Conservation (phyloP, 2,329 filamentous ascomycete genomes). For the Colletotrichum sp. region DNA sequence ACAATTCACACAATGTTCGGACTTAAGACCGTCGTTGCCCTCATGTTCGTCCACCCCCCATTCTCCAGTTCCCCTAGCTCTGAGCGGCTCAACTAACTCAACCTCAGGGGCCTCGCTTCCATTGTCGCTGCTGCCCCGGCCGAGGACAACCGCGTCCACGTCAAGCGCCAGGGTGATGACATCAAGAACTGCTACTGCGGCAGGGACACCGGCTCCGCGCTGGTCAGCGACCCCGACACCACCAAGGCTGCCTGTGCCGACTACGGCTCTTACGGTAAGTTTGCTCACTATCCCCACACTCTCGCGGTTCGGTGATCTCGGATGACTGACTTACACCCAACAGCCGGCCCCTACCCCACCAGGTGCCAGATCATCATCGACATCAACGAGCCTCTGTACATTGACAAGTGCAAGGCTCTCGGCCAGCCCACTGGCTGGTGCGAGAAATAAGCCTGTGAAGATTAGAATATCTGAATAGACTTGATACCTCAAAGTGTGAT, state of each 20-base stretch:
- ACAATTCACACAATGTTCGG: not conserved
- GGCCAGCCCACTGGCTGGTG: not conserved
- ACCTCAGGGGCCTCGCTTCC: not conserved
- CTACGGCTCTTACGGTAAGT: not conserved
- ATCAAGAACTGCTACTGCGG: constrained; percentile 1
- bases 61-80: accelerated
- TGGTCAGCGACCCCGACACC: not conserved
- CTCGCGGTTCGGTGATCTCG: not conserved
- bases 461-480: not conserved
- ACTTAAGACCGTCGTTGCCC: not conserved
- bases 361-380: not conserved
- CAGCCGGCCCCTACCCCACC: not conserved
- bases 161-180: not conserved
- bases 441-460: not conserved
- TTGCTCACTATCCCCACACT: not conserved
- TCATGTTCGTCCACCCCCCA: not conserved
- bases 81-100: not conserved
- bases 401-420: not conserved
- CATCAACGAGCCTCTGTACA: not conserved
- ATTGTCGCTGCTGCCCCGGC: not conserved
- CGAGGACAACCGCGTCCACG: not conserved
- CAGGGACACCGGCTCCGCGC: not conserved
- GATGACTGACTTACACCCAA: not conserved
- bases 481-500: not conserved
- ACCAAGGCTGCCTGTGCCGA: not conserved